Percentiles rank a stretch among this genome's conserved stretches.
Evolutionary conservation across 768 basidiomycete species (phyloP).

Genomic region (Amanita rubescens): DNA sequence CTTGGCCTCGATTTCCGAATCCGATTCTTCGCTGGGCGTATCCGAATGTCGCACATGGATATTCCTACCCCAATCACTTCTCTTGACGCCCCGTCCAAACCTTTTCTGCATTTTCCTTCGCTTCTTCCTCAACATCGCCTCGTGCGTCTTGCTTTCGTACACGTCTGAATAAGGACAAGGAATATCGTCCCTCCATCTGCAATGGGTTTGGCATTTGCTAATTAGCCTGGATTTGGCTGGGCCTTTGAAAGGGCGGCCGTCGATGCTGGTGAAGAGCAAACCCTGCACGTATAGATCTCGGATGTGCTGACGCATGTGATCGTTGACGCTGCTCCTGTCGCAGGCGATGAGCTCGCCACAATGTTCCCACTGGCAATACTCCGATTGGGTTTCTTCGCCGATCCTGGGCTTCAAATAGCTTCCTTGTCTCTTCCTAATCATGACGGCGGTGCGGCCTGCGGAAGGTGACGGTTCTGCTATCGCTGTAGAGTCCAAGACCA

Average conservation of each 20-base stretch:
- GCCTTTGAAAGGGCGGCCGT: background rate
- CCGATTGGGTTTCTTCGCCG: background rate
- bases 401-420: background rate
- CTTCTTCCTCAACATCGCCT: background rate
- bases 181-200: background rate
- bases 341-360: background rate
- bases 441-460: background rate
- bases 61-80: background rate
- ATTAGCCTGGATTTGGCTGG: background rate
- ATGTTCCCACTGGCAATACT: background rate
- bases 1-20: background rate
- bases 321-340: background rate
- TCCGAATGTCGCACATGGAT: background rate
- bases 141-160: background rate
- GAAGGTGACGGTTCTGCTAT: background rate
- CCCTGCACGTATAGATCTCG: background rate
- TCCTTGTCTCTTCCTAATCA: background rate
- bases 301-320: background rate
- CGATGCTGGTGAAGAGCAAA: background rate
- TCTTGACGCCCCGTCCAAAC: background rate
- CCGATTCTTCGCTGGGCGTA: background rate
- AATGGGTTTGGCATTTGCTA: background rate
- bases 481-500: background rate
- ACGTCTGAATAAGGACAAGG: background rate
- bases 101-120: background rate